Percentiles rank a stretch among this genome's conserved stretches.
phyloP scores from a whole-genome alignment of 495 filamentous ascomycete species.

The Cudoniella acicularis region DNA sequence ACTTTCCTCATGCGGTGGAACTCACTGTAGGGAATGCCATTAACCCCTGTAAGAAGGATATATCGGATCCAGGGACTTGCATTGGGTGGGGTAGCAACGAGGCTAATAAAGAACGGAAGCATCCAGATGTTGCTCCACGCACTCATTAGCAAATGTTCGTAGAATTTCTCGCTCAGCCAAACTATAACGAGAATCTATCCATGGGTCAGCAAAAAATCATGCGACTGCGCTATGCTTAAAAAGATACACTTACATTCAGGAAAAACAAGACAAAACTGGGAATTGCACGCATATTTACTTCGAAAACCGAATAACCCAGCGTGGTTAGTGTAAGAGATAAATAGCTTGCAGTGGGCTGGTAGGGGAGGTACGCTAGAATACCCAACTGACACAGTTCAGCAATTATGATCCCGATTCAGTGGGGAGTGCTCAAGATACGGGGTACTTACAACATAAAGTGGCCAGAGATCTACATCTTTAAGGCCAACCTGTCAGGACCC shows the following conservation, averaged over 20 bases:
- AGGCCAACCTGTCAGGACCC: too few species aligned
- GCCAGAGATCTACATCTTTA: conserved; percentile 69
- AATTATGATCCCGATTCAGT: conserved; percentile 57
- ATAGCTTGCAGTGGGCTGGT: conserved; percentile 35
- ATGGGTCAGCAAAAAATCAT: too few species aligned
- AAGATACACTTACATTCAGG: conserved; percentile 41
- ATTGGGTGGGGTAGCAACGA: conserved; percentile 37
- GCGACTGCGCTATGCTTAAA: too few species aligned
- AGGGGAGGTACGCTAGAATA: conserved; percentile 19
- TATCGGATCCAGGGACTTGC: conserved; percentile 49
- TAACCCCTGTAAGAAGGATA: conserved; percentile 46
- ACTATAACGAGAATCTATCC: not conserved
- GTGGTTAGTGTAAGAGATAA: conserved; percentile 56
- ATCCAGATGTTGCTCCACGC: conserved; percentile 51
- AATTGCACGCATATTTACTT: conserved; percentile 66
- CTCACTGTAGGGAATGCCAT: conserved; percentile 37
- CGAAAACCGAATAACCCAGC: conserved; percentile 60
- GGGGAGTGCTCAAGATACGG: conserved; percentile 40
- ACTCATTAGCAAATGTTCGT: conserved; percentile 48
- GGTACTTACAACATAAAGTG: conserved; percentile 58
- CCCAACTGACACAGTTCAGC: conserved; percentile 60
- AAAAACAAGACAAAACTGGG: conserved; percentile 50
- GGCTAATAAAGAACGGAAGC: conserved; percentile 38
- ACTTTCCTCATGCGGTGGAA: not conserved
- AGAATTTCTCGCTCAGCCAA: conserved; percentile 25